These are phyloP conservation scores for Alternaria brassicicola DNA, from an alignment of 2,329 filamentous ascomycete genomes.

Conservation along the genomic window DNA sequence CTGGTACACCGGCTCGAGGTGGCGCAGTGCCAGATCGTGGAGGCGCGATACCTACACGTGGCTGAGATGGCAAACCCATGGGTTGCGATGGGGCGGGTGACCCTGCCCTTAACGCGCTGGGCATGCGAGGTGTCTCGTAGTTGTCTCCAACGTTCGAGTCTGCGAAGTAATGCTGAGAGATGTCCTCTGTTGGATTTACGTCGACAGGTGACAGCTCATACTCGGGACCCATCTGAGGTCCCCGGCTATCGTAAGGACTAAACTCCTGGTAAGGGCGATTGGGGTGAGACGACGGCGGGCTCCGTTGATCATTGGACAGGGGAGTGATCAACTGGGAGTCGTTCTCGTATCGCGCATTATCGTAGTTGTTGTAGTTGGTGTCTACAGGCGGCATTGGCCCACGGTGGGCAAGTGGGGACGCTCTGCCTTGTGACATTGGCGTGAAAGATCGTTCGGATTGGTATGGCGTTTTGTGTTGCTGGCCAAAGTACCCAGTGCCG, in stretches of 20 bases:
- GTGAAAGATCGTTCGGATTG: slow-evolving; percentile 37
- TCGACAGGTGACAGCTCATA: slow-evolving; percentile 48
- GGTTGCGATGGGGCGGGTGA: slow-evolving; percentile 36
- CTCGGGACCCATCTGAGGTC: slow-evolving; percentile 29
- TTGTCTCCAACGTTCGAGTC: slow-evolving; percentile 27
- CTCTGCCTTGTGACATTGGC: slow-evolving; percentile 39
- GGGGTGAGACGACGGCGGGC: slow-evolving; percentile 17
- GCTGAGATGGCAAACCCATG: slow-evolving; percentile 27
- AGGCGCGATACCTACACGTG: slow-evolving; percentile 29
- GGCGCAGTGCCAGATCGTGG: slow-evolving; percentile 34
- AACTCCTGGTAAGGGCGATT: slow-evolving; percentile 35
- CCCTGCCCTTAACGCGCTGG: slow-evolving; percentile 33
- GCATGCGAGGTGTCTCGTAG: slow-evolving; percentile 35
- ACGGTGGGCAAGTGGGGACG: slow-evolving; percentile 34
- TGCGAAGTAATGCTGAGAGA: slow-evolving; percentile 24
- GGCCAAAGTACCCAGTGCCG: slow-evolving; percentile 36
- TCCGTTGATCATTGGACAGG: slow-evolving; percentile 23
- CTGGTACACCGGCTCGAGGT: slow-evolving; percentile 41
- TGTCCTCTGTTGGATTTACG: slow-evolving; percentile 26
- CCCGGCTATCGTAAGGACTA: slow-evolving; percentile 41
- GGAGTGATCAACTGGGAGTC: slow-evolving; percentile 33
- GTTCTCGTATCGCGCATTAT: slow-evolving; percentile 30
- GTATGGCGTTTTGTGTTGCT: slow-evolving; percentile 27
- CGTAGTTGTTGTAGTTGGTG: slow-evolving; percentile 34
- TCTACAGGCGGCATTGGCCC: slow-evolving; percentile 40